Evolutionary conservation across 1,284 basidiomycete genomes (phyloP).

Genomic region (Lentinus polychrous): DNA sequence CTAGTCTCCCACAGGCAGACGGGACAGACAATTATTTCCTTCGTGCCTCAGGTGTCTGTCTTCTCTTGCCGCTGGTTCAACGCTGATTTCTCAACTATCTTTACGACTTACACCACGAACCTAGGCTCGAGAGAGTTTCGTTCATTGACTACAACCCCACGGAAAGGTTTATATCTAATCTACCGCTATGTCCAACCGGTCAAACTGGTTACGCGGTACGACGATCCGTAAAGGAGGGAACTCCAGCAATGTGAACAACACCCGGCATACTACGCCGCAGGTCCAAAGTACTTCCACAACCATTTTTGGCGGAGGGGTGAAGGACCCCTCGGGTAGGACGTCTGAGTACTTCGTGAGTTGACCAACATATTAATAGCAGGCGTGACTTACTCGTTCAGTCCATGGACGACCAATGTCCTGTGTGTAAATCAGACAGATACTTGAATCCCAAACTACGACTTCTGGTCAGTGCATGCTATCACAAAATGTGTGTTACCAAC

Average conservation of each 20-base stretch:
- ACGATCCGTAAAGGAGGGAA: constrained; percentile 60
- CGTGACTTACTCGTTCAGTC: constrained; percentile 43
- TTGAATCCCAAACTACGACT: constrained; percentile 91
- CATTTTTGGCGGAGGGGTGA: constrained; percentile 72
- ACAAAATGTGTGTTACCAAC: constrained; percentile 76
- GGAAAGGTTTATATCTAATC: no score
- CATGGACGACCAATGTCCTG: constrained; percentile 92
- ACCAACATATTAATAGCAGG: not conserved
- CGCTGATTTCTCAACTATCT: no score
- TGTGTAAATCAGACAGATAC: constrained; percentile 96
- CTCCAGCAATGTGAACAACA: constrained; percentile 32
- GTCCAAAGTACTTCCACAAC: constrained; percentile 64
- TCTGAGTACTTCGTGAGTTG: constrained; percentile 67
- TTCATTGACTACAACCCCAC: no score
- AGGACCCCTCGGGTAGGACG: constrained; percentile 73
- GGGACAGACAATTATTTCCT: no score
- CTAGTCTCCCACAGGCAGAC: no score
- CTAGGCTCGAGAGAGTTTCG: no score
- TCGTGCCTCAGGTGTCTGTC: no score
- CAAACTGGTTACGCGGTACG: constrained; percentile 59
- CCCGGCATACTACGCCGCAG: constrained; percentile 62
- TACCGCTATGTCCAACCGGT: no score
- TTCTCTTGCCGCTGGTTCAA: no score
- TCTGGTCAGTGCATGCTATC: constrained; percentile 95
- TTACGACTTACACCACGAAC: no score